Base-by-base conservation (phyloP, 768 basidiomycete species). In the Trametes sanguinea region DNA sequence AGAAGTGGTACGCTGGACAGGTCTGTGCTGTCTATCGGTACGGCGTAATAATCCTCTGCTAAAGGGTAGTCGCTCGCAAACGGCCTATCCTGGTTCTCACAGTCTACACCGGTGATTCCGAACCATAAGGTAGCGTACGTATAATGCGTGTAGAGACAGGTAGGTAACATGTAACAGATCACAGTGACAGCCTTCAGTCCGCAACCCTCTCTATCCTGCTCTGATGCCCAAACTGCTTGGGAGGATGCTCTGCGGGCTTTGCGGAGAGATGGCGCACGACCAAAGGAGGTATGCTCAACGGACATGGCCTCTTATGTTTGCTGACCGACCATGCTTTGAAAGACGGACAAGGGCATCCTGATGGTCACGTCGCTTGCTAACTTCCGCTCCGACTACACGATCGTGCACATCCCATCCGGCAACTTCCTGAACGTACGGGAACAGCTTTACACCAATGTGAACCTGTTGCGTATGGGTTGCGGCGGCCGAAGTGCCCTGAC, bases 341-440 rank as follows among this genome's bases (percentile, higher is more conserved):
- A 88, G 83, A 91, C 86, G 9, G 78, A 81, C 13, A 76, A 85
- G 55, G 92, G 92, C 51, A 75, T 81, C 29, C 79, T 94, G 68
- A 86, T 94, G 84, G 84, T 86, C 58, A 94, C 92, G 30, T 93
- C 91, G 10, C 83, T 94, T 30, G 89, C 90, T 46, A 88, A 90
- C 77, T 94, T 94, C 71, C 89, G 89, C 57, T 92, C 91, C 2
- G 92, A 94, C 77, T 90, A 85, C 72, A 90, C 90, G 58, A 92
- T 94, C 62, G 88, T 94, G 35, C 86, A 83, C 61, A 85, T 94
- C 54, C 90, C 90, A 0, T 75, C 80, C 47, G 92, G 89, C 39
- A 79, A 87, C 72, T 90, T 87, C 73, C 78, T 83, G 17, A 79
- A 81, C 42, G 79, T 80, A 35, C 82, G 81, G 62, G 84, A 89